These are phyloP conservation scores for Annulohypoxylon nitens DNA, from an alignment of 495 filamentous ascomycete genomes.

Conservation along the genomic window DNA sequence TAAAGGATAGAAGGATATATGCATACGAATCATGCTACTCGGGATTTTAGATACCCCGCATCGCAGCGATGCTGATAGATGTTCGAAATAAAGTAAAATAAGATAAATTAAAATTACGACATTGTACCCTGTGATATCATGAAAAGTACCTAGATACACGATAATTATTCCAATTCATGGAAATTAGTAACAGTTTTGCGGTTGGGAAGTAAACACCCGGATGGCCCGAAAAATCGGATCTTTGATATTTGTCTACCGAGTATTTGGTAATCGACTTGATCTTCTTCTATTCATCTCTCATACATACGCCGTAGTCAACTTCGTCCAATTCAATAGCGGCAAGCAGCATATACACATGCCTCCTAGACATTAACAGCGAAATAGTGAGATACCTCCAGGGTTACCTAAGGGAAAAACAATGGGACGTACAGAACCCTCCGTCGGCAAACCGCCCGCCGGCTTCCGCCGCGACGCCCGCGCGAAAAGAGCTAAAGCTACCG, in stretches of 20 bases:
- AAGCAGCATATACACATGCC: not conserved
- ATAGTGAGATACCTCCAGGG: too few relatives aligned
- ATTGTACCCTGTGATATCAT: not conserved
- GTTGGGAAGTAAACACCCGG: slow-evolving; percentile 12
- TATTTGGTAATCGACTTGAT: not conserved
- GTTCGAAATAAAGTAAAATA: slow-evolving; percentile 14
- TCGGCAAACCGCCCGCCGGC: slow-evolving; percentile 43
- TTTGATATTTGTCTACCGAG: not conserved
- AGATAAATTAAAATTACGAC: not conserved
- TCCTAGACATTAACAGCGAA: too few relatives aligned
- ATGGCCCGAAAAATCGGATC: slow-evolving; percentile 5
- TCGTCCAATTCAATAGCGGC: not conserved
- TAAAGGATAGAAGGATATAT: not conserved
- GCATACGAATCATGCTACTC: slow-evolving; percentile 6
- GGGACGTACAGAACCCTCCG: slow-evolving; percentile 50
- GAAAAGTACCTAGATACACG: not conserved
- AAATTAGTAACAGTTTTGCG: too few relatives aligned
- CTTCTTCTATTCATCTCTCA: not conserved
- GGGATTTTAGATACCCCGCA: slow-evolving; percentile 31
- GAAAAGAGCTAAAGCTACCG: slow-evolving; percentile 63
- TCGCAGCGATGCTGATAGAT: not conserved
- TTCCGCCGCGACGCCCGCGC: slow-evolving; percentile 58
- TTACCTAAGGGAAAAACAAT: slow-evolving; percentile 18
- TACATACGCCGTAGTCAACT: too few relatives aligned
- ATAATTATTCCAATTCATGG: too few relatives aligned